A percentile compares a stretch with the other conserved stretches of the same genome.
These are phyloP conservation scores for Didymella lethalis DNA, from an alignment of 2,329 filamentous ascomycete genomes.

Conservation along the genomic window DNA sequence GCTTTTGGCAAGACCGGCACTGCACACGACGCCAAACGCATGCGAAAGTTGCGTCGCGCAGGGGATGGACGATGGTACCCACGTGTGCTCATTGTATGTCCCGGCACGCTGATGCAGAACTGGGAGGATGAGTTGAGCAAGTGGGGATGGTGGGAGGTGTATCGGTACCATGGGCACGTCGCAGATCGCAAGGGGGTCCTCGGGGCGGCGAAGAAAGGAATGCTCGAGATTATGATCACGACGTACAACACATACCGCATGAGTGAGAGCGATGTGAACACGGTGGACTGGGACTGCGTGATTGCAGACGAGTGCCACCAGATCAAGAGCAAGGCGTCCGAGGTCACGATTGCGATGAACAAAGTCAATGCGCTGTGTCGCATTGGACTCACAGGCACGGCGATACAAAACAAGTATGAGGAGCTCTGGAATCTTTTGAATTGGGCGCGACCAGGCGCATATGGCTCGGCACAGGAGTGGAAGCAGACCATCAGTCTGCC, in stretches of 20 bases:
- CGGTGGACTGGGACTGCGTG: slow-evolving; percentile 90
- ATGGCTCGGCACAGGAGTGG: slow-evolving; percentile 77
- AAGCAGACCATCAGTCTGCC: slow-evolving; percentile 78
- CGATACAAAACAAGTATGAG: slow-evolving; percentile 97
- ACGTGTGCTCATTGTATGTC: slow-evolving; percentile 83
- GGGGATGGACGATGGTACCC: slow-evolving; percentile 76
- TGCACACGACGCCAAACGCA: slow-evolving; percentile 81
- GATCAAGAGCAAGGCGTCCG: slow-evolving; percentile 80
- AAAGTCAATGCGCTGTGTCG: slow-evolving; percentile 90
- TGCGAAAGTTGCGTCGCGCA: slow-evolving; percentile 80
- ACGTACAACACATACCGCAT: slow-evolving; percentile 89
- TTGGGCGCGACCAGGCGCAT: slow-evolving; percentile 87
- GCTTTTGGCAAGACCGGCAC: slow-evolving; percentile 96
- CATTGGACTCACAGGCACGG: slow-evolving; percentile 92
- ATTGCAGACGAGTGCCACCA: slow-evolving; percentile 93
- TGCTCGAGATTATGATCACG: slow-evolving; percentile 89
- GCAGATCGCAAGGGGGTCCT: slow-evolving; percentile 73
- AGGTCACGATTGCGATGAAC: slow-evolving; percentile 85
- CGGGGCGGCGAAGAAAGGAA: slow-evolving; percentile 75
- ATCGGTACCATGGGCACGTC: slow-evolving; percentile 75
- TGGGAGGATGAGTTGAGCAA: slow-evolving; percentile 86
- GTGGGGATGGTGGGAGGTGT: slow-evolving; percentile 96
- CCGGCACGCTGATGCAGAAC: slow-evolving; percentile 85
- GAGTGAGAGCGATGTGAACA: slow-evolving; percentile 79
- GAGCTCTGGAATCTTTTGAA: slow-evolving; percentile 96